A percentile compares a stretch with the other conserved stretches of the same genome.
phyloP scores from a whole-genome alignment of 768 basidiomycete genomes.

The Lactarius quietus region DNA sequence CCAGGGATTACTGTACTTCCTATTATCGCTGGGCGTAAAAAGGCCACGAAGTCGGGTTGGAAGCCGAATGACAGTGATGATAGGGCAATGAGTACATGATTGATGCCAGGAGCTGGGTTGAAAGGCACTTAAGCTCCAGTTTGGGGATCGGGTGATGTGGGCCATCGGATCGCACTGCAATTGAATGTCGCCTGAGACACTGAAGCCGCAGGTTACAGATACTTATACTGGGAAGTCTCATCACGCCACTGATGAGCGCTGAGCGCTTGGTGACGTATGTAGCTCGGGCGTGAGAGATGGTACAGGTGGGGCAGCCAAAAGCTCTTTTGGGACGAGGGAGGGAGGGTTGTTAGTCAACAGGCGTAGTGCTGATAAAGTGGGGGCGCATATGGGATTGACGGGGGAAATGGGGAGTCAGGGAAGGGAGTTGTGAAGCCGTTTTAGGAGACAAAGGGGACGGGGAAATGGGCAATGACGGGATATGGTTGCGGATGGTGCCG shows the following conservation, averaged over 20 bases:
- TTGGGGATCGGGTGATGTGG: not conserved
- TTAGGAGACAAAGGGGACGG: not conserved
- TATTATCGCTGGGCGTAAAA: not conserved
- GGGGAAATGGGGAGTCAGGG: not conserved
- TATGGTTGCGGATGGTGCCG: no score
- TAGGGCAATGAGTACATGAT: not conserved
- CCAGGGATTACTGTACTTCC: not conserved
- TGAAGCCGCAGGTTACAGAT: not conserved
- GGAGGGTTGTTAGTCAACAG: not conserved
- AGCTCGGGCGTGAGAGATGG: not conserved
- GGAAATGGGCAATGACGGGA: not conserved
- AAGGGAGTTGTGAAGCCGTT: not conserved
- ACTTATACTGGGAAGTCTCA: not conserved
- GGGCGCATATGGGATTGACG: no score
- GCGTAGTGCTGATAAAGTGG: not conserved
- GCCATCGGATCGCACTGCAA: not conserved
- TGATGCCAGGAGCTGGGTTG: not conserved
- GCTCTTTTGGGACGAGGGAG: not conserved
- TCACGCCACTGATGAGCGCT: not conserved
- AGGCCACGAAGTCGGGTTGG: not conserved
- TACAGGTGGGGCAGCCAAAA: not conserved
- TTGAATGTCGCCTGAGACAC: not conserved
- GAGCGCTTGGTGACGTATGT: not conserved
- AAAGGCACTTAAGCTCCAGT: not conserved
- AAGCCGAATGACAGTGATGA: not conserved